These are phyloP conservation scores for Suhomyces terraborum DNA, from an alignment of 1,139 yeast species.

Conservation along the genomic window DNA sequence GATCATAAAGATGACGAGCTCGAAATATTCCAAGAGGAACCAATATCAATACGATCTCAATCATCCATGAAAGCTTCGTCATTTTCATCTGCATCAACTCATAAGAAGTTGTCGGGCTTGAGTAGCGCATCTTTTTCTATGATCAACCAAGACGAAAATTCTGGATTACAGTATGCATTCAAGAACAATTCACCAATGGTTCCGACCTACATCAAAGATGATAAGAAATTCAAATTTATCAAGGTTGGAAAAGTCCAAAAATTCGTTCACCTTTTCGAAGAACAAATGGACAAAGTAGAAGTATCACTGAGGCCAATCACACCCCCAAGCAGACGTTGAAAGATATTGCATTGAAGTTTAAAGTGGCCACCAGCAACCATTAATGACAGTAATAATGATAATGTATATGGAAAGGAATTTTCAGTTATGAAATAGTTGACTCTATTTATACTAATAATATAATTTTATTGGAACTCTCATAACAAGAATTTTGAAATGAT, in stretches of 20 bases:
- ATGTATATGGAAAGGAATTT: neutral
- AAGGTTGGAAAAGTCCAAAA: slow-evolving; percentile 53
- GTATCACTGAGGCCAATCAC: slow-evolving; percentile 7
- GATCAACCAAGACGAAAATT: slow-evolving; percentile 22
- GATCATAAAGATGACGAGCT: slow-evolving; percentile 13
- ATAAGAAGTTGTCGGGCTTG: slow-evolving; percentile 20
- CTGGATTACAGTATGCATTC: slow-evolving; percentile 37
- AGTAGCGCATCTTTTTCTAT: slow-evolving; percentile 27
- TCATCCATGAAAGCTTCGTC: slow-evolving; percentile 14
- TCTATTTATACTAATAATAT: neutral
- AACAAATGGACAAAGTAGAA: slow-evolving; percentile 26
- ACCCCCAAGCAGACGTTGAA: slow-evolving; percentile 8
- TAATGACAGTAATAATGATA: neutral
- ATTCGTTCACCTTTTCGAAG: slow-evolving; percentile 49
- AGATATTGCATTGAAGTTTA: neutral
- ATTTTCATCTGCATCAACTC: slow-evolving; percentile 22
- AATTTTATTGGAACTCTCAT: no score
- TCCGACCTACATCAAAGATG: slow-evolving; percentile 45
- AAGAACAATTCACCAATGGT: slow-evolving; percentile 32
- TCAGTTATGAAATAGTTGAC: neutral
- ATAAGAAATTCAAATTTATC: slow-evolving; percentile 49
- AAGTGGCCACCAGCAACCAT: neutral
- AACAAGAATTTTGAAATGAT: no score
- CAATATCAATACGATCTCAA: slow-evolving; percentile 10
- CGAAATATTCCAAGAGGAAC: slow-evolving; percentile 13